Base-by-base conservation (phyloP, 148 eudicot species). In the Chenopodium suecicum region DNA sequence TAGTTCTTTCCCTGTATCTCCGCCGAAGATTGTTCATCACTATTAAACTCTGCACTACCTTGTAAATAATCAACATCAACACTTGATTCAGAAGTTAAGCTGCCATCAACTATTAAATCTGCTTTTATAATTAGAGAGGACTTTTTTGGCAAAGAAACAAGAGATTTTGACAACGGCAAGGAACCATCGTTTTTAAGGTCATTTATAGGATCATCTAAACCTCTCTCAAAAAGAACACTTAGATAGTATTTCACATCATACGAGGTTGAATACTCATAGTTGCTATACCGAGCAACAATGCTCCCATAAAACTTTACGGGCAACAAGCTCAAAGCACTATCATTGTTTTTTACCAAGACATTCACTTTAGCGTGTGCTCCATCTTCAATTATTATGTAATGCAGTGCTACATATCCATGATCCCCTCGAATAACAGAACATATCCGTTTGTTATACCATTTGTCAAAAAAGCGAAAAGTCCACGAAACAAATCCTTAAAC, bases 401-500 rank as follows among this genome's bases (percentile, higher is more conserved):
- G 75, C 54, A 41, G 29, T 2, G 75, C 29, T 9, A 29, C 52
- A 44, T 41, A 72, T 72, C 75, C 75, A 13, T 37, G 46, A 72
- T 44, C 52, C 13, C 75, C 75, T 22, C 56, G 75, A 20, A 72
- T 41, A 46, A 72, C 1, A 72, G 75, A 44, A 72, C 75, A 72
- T 50, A 72, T 4, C 7, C 14, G 75, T 29, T 37, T 72, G 31
- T 46, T 12, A 44, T 22, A 9, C 54, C 25, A 46, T 72, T 44
- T 4, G 8, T 72, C 25, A 44, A 44, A 41, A 3, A 8, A 37
- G 2, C 54, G 23, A n/a, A 47, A 13, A 3, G 4, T 1, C 60
- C 48, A 37, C 13, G 17, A 52, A 73, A 12, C 7, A 12, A 4
- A 3, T 27, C 77, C 77, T 52, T 75, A 6, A 44, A 32, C 17